Percentiles rank a stretch among this genome's conserved stretches.
Evolutionary conservation across 257 asterid species (phyloP).

Genomic region (Nicotiana tabacum): DNA sequence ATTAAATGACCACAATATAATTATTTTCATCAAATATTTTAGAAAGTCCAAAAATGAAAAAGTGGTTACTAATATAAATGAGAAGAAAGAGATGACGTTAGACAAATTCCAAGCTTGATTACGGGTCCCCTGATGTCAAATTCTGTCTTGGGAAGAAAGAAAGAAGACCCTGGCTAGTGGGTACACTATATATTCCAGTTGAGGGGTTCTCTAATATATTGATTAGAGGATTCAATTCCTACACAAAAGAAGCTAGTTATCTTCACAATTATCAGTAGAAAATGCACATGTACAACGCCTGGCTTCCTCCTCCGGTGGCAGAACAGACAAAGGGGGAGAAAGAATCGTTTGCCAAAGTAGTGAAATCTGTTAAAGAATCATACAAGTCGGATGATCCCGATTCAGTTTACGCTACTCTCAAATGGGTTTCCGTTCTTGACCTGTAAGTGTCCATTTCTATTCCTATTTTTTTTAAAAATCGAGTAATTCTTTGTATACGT

Average conservation of each 20-base stretch:
- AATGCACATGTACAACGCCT: constrained; percentile 95
- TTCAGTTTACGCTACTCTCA: constrained; percentile 84
- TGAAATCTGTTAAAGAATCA: constrained; percentile 63
- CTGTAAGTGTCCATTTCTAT: constrained; percentile 50
- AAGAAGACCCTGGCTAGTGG: constrained; percentile 9
- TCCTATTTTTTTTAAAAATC: background rate
- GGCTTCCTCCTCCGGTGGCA: constrained; percentile 98
- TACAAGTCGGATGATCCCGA: constrained; percentile 71
- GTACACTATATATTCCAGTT: background rate
- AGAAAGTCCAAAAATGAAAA: no score
- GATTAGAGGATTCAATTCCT: background rate
- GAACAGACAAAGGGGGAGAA: constrained; percentile 79
- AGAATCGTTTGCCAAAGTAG: constrained; percentile 71
- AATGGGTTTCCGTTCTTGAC: constrained; percentile 84
- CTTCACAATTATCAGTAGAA: background rate
- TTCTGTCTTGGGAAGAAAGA: constrained; percentile 67
- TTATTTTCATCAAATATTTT: no score
- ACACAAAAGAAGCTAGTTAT: background rate
- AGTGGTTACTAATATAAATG: no score
- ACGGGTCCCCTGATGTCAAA: constrained; percentile 9
- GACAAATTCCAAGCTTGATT: background rate
- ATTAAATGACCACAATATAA: no score
- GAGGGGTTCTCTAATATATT: background rate
- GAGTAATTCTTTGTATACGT: background rate
- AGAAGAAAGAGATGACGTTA: background rate